A percentile compares a stretch with the other conserved stretches of the same genome.
Conservation (phyloP, 2,329 filamentous ascomycete species). For the Lojkania enalia region DNA sequence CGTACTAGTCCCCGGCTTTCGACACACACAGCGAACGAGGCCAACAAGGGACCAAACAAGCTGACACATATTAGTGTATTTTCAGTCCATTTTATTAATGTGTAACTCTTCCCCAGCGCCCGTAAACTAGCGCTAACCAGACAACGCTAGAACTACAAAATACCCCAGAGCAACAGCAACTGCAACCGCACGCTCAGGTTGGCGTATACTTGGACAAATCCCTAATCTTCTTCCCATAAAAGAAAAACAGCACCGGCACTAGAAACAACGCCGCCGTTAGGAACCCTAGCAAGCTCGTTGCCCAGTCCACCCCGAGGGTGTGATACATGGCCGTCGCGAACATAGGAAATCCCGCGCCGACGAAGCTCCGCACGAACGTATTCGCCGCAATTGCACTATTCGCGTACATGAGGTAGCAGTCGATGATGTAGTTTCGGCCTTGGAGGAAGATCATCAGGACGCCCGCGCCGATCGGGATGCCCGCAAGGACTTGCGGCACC, state of each 20-base stretch:
- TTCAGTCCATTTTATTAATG: no score
- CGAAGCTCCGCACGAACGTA: constrained; percentile 23
- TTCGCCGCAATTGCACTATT: constrained; percentile 32
- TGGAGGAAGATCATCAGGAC: constrained; percentile 53
- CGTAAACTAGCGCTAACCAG: no score
- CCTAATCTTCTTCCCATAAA: constrained; percentile 21
- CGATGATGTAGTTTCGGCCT: constrained; percentile 51
- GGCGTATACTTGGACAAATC: constrained; percentile 7
- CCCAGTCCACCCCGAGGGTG: constrained; percentile 11
- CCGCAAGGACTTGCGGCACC: constrained; percentile 48
- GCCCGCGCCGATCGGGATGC: constrained; percentile 48
- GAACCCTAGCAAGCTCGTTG: constrained; percentile 7
- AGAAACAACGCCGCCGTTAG: constrained; percentile 19
- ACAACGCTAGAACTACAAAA: no score
- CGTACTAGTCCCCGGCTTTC: no score
- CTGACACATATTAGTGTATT: no score
- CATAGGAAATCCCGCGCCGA: constrained; percentile 22
- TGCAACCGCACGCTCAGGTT: no score
- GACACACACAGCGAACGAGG: no score
- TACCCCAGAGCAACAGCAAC: no score
- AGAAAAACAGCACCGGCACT: constrained; percentile 25
- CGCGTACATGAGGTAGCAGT: constrained; percentile 47
- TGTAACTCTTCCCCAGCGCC: no score
- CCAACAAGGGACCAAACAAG: no score
- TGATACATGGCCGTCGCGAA: constrained; percentile 7